A percentile compares a stretch with the other conserved stretches of the same genome.
Conservation (phyloP, 2,329 filamentous ascomycete genomes). For the Aspergillus fumigatiaffinis region DNA sequence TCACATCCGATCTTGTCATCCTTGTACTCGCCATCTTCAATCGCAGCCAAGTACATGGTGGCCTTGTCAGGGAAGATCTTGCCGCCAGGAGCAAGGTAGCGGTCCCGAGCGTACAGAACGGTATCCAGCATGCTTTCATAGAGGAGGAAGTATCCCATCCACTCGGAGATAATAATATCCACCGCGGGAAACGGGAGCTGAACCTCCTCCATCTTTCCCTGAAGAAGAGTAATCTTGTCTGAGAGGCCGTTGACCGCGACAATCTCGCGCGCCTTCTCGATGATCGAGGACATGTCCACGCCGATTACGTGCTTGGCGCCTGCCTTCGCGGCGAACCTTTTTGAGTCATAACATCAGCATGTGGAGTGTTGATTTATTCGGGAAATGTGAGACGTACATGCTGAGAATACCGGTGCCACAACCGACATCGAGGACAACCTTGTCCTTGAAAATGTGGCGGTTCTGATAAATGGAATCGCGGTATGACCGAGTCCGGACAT, state of each 20-base stretch:
- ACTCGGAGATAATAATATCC: slow-evolving; percentile 99
- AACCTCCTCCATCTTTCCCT: slow-evolving; percentile 99
- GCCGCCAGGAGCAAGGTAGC: slow-evolving; percentile 78
- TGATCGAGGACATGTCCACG: slow-evolving; percentile 99
- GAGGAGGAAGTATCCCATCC: slow-evolving; percentile 99
- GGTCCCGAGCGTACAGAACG: slow-evolving; percentile 92
- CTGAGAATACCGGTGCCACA: slow-evolving; percentile 97
- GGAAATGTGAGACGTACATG: slow-evolving; percentile 62
- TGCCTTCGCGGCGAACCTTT: slow-evolving; percentile 92
- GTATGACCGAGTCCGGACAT: slow-evolving; percentile 93
- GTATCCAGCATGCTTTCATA: slow-evolving; percentile 99
- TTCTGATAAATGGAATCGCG: slow-evolving; percentile 98
- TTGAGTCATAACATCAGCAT: slow-evolving; percentile 12
- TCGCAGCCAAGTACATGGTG: slow-evolving; percentile 92
- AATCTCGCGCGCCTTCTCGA: slow-evolving; percentile 96
- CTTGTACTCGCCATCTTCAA: slow-evolving; percentile 99
- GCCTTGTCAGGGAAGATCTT: slow-evolving; percentile 99
- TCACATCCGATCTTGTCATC: slow-evolving; percentile 99
- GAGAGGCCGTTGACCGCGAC: slow-evolving; percentile 87
- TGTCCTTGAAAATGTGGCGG: slow-evolving; percentile 87
- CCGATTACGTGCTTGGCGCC: slow-evolving; percentile 98
- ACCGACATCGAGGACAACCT: slow-evolving; percentile 92
- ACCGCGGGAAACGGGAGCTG: slow-evolving; percentile 89
- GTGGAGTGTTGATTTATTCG: slow-evolving; percentile 1
- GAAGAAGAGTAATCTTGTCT: slow-evolving; percentile 93